Evolutionary conservation across 495 filamentous ascomycete species (phyloP), one percentile per base, ranked within the genome.

Genomic region (Niebla homalea): DNA sequence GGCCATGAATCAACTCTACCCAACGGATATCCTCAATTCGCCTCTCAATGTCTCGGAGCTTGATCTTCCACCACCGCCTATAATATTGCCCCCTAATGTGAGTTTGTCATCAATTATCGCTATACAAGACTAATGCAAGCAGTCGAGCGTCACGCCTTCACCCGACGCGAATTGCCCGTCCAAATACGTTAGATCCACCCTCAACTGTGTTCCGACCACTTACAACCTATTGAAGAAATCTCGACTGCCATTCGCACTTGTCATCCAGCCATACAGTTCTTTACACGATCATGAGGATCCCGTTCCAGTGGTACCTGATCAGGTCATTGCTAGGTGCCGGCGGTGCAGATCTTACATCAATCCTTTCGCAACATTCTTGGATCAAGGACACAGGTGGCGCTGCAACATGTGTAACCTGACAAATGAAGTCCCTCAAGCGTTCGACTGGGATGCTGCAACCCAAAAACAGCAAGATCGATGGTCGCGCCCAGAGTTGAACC

Each of bases 381-480:
- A 98, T 53, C 87, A 97, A 64, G 90, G 90, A 18, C 92, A 98
- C 70, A 78, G 92, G 60, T 97, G 92, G 92, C 81, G 90, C 50
- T 98, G 92, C 68, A 98, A 98, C 67, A 97, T 98, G 90, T 98
- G 92, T 62, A 96, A 95, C 65, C 72, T 98, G 50, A 96, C 89
- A 48, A 98, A 97, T 62, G 92, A 98, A 60, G 93, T 98, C 15
- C 92, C 92, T 8, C 93, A 97, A 68, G 89, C 89, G 5, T 98
- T 97, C 55, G 92, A 98, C 65, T 98, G 92, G 92, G 93, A 98
- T 67, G 79, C 85, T 36, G 80, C 87, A 14, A 69, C 85, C 44
- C 89, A 96, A 64, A 89, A 90, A 73, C 82, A 79, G 22, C 78
- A 92, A 20, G 93, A 98, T 63, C 70, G 92, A 57, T 88, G 92